phyloP scores from a whole-genome alignment of 352 stramenopile genomes.

The Saprolegnia parasitica region DNA sequence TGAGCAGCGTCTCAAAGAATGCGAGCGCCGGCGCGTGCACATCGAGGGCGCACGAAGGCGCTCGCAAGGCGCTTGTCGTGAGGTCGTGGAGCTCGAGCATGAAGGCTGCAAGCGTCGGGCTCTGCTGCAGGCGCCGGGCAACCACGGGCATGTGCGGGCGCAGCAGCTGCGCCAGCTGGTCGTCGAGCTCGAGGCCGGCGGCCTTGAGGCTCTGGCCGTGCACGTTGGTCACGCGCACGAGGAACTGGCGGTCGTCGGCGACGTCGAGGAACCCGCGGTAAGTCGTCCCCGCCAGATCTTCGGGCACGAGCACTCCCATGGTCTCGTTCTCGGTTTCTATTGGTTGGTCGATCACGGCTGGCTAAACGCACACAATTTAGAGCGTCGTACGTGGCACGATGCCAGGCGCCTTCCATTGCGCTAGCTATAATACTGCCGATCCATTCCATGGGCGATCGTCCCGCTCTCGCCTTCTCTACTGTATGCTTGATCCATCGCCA shows the following conservation, averaged over 20 bases:
- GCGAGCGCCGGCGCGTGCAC: constrained; percentile 7
- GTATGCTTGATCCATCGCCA: too few relatives aligned
- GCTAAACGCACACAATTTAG: background rate
- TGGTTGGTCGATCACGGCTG: background rate
- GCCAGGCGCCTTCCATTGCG: background rate
- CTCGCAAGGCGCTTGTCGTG: background rate
- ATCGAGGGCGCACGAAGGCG: background rate
- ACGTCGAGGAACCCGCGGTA: constrained; percentile 11
- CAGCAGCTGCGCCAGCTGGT: constrained; percentile 5
- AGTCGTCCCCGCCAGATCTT: background rate
- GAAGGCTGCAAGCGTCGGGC: constrained; percentile 15
- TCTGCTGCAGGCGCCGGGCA: constrained; percentile 16
- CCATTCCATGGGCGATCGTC: too few relatives aligned
- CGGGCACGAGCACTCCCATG: constrained; percentile 10
- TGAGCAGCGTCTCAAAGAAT: constrained; percentile 20
- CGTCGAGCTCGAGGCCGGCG: constrained; percentile 15
- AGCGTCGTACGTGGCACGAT: background rate
- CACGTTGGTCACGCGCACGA: constrained; percentile 11
- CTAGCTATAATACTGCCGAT: too few relatives aligned
- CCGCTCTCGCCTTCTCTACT: too few relatives aligned
- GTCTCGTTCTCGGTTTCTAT: background rate
- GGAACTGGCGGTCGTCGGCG: constrained; percentile 7
- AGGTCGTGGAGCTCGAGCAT: constrained; percentile 16
- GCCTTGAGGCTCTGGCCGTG: background rate
- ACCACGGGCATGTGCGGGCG: constrained; percentile 9